These are phyloP conservation scores for Rhytidiadelphus loreus DNA, from an alignment of 225 moss, liverwort and hornwort genomes.

Conservation along the genomic window DNA sequence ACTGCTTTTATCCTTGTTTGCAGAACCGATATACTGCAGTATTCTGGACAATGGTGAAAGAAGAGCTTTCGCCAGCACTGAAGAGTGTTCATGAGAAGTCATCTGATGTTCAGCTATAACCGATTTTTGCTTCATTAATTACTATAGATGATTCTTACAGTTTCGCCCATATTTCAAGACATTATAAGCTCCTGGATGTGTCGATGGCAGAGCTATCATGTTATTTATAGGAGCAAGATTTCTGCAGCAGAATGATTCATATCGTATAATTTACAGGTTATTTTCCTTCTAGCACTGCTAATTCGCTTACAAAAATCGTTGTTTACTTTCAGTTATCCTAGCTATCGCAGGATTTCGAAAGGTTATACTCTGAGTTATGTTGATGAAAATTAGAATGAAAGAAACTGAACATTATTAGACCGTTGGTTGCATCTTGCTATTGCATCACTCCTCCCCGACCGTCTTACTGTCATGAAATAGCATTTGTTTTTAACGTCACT, in stretches of 20 bases:
- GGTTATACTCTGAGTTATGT: neutral
- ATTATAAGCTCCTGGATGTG: neutral
- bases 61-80: constrained; percentile 1
- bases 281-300: neutral
- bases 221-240: neutral
- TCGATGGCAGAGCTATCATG: neutral
- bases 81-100: neutral
- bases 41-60: constrained; percentile 86
- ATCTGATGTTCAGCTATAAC: neutral
- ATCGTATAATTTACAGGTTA: neutral
- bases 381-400: neutral
- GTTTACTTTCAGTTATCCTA: neutral
- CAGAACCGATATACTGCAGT: constrained; percentile 68
- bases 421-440: neutral
- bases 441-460: neutral
- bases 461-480: neutral
- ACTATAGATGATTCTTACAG: neutral
- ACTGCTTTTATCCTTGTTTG: neutral
- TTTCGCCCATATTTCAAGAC: neutral
- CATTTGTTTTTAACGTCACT: neutral
- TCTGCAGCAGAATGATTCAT: neutral
- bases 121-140: neutral
- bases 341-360: neutral
- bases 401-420: neutral
- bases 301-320: neutral